Base-by-base conservation (phyloP, 2,329 filamentous ascomycete species). In the Alternaria novae-zelandiae region DNA sequence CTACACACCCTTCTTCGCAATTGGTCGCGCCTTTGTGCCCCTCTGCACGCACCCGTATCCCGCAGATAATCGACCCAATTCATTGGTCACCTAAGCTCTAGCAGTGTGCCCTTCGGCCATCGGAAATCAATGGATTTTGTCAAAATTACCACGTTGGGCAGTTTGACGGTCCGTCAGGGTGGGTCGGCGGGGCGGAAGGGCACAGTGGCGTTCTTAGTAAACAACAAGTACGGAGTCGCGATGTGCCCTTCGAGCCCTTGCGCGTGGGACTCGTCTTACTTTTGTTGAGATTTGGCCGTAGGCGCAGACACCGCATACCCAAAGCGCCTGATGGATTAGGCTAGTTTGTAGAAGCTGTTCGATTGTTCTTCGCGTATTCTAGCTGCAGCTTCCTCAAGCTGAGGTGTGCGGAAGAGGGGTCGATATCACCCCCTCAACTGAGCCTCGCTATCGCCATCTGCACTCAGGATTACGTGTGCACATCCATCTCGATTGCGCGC, bases 71-170 rank as follows among this genome's bases (percentile, higher is more conserved):
- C 30, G n/a, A 36, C 32, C 11, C 51, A 10, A 50, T 28, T 32
- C 15, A 67, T 67, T 67, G 62, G 65, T 58, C 54, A 23, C 21
- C 15, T n/a, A 11, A 20, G 46, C 57, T 53, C 49, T 55, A 47
- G n/a, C 44, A 60, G 44, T 59, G 62, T 60, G 65, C 62, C 65
- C 65, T 67, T 67, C 60, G 54, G 59, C 59, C 55, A 57, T 53
- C 41, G 15, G 49, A 6, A 54, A 58, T 62, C 59, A n/a, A 62
- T 10, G 47, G 15, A 23, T 58, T 58, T 36, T 59, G 23, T 25
- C 15, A 54, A 41, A 47, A 32, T 54, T 62, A 21, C 59, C 47
- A 12, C 10, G 30, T 53, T 28, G n/a, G 59, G 59, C 17, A 59
- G 49, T 47, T 62, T 57, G 45, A 36, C 23, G 7, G 43, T 47